phyloP scores from a whole-genome alignment of 1,284 basidiomycete species.

The Pulchroboletus neoregius region DNA sequence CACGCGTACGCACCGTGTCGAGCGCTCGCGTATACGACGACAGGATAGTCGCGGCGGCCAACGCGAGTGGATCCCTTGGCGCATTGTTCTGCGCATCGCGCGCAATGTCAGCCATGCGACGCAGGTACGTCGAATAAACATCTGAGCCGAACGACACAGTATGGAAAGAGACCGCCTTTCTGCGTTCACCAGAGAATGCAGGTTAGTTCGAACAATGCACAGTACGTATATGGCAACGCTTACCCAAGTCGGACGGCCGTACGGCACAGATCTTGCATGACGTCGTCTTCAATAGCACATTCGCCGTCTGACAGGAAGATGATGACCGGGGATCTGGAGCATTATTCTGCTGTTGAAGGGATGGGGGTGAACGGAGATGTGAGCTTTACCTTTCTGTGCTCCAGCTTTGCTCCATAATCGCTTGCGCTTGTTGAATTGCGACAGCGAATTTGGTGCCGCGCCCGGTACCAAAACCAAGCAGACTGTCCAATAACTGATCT shows the following conservation, averaged over 20 bases:
- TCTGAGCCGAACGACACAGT: constrained; percentile 53
- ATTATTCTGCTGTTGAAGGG: background rate
- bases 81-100: constrained; percentile 46
- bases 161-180: constrained; percentile 50
- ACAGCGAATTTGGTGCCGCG: constrained; percentile 49
- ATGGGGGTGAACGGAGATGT: background rate
- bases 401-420: constrained; percentile 48
- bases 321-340: constrained; percentile 50
- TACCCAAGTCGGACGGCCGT: constrained; percentile 49
- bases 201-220: constrained; percentile 1
- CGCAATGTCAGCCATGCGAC: constrained; percentile 53
- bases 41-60: constrained; percentile 35
- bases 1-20: constrained; percentile 43
- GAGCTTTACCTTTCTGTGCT: constrained; percentile 47
- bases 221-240: background rate
- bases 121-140: constrained; percentile 34
- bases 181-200: constrained; percentile 16
- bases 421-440: constrained; percentile 40
- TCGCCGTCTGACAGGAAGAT: constrained; percentile 63
- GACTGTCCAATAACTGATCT: constrained; percentile 39
- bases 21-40: constrained; percentile 54
- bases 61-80: constrained; percentile 43
- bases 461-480: constrained; percentile 34
- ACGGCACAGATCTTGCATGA: constrained; percentile 45
- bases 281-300: constrained; percentile 38